Evolutionary conservation across 116 monocot genomes (phyloP), one percentile per base, ranked within the genome.

Genomic region (Dioscorea cayenensis): DNA sequence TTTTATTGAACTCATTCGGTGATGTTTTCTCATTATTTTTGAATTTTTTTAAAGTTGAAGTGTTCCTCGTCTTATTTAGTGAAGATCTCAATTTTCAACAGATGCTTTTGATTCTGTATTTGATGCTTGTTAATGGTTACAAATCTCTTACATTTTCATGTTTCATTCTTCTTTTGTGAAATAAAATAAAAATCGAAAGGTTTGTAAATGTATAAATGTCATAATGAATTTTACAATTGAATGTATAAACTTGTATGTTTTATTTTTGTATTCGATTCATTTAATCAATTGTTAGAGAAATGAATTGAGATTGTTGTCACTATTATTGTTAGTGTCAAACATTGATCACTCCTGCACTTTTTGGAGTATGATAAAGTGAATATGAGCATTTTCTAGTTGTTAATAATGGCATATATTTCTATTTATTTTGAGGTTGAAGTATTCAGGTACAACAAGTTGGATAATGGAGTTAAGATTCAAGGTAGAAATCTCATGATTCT

Each of bases 391-490:
- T 58, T 14, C 2, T 10, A 58, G 4, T 4, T 58, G 1, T 66
- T 8, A 1, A 36, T 2, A 27, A 66, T 17, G 35, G 36, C 27
- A 25, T 25, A 3, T 63, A 22, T 22, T 63, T 20, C 36, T 73
- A 28, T 69, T 28, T 67, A 16, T 65, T 75, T 63, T 76, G 59
- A 60, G 68, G 77, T 51, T 86, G 76, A 87, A 85, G 81, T 66
- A 66, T 82, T 69, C 86, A 91, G 88, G 77, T 88, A 82, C 63
- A 29, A 77, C 36, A 86, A 89, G 78, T 73, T 85, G 50, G 78
- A 74, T 14, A 77, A 66, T 78, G 92, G 95, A 67, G 91, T 95
- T 49, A 95, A 84, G 78, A 29, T 87, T 80, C 76, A 91, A 95
- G 95, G 92, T 95, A 82, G 48, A 66, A 12, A 38, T 38, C 9